Percentiles rank a stretch among this genome's conserved stretches.
These are phyloP conservation scores for Penicillium psychrofluorescens DNA, from an alignment of 495 filamentous ascomycete species.

Conservation along the genomic window DNA sequence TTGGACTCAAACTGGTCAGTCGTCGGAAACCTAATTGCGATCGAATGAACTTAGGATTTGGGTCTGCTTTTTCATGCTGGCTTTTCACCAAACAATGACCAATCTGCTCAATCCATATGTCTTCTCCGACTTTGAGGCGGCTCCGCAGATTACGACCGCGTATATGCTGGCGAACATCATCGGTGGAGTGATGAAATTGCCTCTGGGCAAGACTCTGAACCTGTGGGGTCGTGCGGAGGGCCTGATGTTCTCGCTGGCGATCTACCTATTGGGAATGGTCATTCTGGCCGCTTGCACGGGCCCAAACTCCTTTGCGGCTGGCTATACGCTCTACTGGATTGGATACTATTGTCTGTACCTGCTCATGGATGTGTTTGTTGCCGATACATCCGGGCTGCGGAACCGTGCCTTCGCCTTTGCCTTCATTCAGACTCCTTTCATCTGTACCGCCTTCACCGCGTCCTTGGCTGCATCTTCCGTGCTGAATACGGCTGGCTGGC, in stretches of 20 bases:
- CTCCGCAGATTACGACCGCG: slow-evolving; percentile 30
- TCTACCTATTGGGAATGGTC: slow-evolving; percentile 37
- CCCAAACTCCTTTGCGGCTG: slow-evolving; percentile 39
- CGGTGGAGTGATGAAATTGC: slow-evolving; percentile 59
- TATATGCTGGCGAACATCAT: slow-evolving; percentile 44
- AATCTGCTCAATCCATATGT: slow-evolving; percentile 29
- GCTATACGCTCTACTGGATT: slow-evolving; percentile 48
- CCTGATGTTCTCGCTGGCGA: slow-evolving; percentile 34
- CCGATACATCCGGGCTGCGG: slow-evolving; percentile 55
- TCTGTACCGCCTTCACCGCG: slow-evolving; percentile 40
- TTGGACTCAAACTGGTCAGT: background rate
- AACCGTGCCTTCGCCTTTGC: slow-evolving; percentile 57
- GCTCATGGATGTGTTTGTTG: slow-evolving; percentile 52
- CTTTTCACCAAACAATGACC: slow-evolving; percentile 29
- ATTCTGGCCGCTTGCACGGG: slow-evolving; percentile 40
- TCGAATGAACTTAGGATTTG: slow-evolving; percentile 24
- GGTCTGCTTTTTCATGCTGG: slow-evolving; percentile 37
- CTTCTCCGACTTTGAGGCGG: slow-evolving; percentile 24
- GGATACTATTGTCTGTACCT: slow-evolving; percentile 52
- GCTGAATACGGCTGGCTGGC: slow-evolving; percentile 48
- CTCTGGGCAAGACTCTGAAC: slow-evolving; percentile 61
- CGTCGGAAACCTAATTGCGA: background rate
- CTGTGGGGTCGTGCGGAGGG: slow-evolving; percentile 54
- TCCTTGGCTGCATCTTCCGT: slow-evolving; percentile 33
- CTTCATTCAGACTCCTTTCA: slow-evolving; percentile 51